Conservation (phyloP, 768 basidiomycete genomes). For the Phlegmacium glaucopus region DNA sequence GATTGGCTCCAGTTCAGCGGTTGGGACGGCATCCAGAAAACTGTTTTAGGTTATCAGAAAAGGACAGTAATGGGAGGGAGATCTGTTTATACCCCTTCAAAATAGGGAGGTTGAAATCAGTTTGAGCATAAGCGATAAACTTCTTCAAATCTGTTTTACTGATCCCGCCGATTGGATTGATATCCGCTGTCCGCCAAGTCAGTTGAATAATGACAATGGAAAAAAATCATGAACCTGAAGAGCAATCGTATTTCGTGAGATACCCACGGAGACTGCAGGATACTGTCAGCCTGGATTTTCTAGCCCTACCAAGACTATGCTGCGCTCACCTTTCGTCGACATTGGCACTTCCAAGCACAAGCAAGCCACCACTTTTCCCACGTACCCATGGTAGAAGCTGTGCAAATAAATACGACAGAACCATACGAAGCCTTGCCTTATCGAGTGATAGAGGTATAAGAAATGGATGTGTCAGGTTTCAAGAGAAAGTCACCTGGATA, state of each 20-base stretch:
- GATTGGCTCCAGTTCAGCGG: constrained; percentile 95
- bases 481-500: constrained; percentile 57
- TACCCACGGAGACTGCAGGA: constrained; percentile 82
- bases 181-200: constrained; percentile 60
- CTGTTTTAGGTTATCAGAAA: constrained; percentile 39
- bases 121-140: constrained; percentile 84
- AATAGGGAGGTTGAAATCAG: constrained; percentile 81
- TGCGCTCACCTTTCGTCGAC: constrained; percentile 86
- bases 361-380: constrained; percentile 77
- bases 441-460: not conserved
- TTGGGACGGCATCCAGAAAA: constrained; percentile 89
- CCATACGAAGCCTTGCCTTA: constrained; percentile 91
- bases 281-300: not conserved
- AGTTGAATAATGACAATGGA: not conserved
- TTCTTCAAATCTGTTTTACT: constrained; percentile 97
- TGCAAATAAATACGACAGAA: constrained; percentile 91
- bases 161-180: constrained; percentile 98
- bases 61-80: not conserved
- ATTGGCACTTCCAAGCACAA: constrained; percentile 97
- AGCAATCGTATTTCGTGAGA: constrained; percentile 97
- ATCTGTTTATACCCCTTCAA: constrained; percentile 55
- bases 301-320: not conserved
- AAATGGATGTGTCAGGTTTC: constrained; percentile 16
- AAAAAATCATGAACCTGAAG: constrained; percentile 53
- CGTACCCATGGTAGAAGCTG: constrained; percentile 92